Base-by-base conservation (phyloP, 129 eudicot species). In the Chrysanthemum lavandulifolium region DNA sequence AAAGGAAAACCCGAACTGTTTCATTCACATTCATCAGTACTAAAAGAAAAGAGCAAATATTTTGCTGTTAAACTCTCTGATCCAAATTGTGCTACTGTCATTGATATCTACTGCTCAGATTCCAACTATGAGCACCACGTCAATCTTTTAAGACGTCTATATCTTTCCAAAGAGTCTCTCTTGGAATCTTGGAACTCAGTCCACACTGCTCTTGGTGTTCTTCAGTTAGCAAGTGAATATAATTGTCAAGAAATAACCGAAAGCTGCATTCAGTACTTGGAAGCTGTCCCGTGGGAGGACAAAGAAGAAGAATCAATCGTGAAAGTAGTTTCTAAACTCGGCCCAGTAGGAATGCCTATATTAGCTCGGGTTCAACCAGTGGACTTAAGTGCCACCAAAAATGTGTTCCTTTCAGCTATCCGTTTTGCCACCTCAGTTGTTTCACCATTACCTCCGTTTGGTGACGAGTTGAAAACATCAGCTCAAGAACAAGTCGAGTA, bases 401-500 rank as follows among this genome's bases (percentile, higher is more conserved):
- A 65, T 15, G 97, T 87, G 14, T 88, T 90, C 70, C 69, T 94
- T 19, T 84, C 98, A 5, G 98, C 98, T 2, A 61, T 94, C 53
- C 90, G 87, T 13, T 84, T 87, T 61, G 98, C 98, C 81, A 90
- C 95, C 13, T 94, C 87, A 2, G 15, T 73, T 19, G 82, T 68
- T 14, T 75, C 75, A 27, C 79, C 89, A 5, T 81, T 77, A 58
- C 91, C 83, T 45, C 86, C 96, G 19, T 90, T 90, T 73, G 89
- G 86, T 0, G 92, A 94, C 61, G 92, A 90, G 79, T 78, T 88
- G 11, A 82, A 54, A 79, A 78, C 74, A 55, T 94, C 98, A 16
- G 98, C 98, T 59, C 98, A 90, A 81, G 98, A 94, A 72, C 98
- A 94, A 76, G 82, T 88, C 6, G 98, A 90, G 5, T 94, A 82